phyloP scores from a whole-genome alignment of 2,329 filamentous ascomycete genomes.

The Neoscytalidium dimidiatum region DNA sequence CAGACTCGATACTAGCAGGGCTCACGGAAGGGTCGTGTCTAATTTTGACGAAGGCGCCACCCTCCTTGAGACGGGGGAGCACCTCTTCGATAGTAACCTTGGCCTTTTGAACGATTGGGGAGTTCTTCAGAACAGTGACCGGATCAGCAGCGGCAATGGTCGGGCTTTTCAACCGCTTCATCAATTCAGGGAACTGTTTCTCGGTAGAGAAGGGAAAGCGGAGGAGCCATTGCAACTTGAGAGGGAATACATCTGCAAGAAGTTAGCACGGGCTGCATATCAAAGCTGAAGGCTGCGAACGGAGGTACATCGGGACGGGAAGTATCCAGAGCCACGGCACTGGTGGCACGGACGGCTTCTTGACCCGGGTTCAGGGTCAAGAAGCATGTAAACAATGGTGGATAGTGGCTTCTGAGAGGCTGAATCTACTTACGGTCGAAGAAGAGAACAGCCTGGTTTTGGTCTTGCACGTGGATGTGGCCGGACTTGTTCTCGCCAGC shows the following conservation, averaged over 20 bases:
- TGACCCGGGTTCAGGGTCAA: neutral
- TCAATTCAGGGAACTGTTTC: constrained; percentile 48
- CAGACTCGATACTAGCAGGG: constrained; percentile 60
- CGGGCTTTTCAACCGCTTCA: constrained; percentile 55
- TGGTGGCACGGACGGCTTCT: neutral
- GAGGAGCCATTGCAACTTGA: constrained; percentile 68
- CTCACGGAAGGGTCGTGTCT: constrained; percentile 53
- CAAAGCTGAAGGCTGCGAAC: no score
- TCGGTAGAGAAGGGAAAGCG: constrained; percentile 53
- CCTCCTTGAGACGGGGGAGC: constrained; percentile 83
- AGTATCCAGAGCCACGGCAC: neutral
- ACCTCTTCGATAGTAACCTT: constrained; percentile 79
- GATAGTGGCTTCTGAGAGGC: no score
- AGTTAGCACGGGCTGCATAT: neutral
- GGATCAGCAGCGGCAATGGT: constrained; percentile 58
- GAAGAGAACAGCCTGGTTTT: constrained; percentile 83
- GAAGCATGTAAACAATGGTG: neutral
- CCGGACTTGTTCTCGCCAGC: constrained; percentile 69
- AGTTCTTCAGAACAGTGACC: constrained; percentile 41
- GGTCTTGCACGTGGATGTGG: constrained; percentile 69
- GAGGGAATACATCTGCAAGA: constrained; percentile 74
- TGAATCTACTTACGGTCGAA: constrained; percentile 81
- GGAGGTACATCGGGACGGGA: neutral
- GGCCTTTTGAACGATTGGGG: constrained; percentile 53
- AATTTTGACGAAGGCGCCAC: constrained; percentile 91